Percentiles rank a stretch among this genome's conserved stretches.
These are phyloP conservation scores for Nyssa sinensis DNA, from an alignment of 148 eudicot species.

Conservation along the genomic window DNA sequence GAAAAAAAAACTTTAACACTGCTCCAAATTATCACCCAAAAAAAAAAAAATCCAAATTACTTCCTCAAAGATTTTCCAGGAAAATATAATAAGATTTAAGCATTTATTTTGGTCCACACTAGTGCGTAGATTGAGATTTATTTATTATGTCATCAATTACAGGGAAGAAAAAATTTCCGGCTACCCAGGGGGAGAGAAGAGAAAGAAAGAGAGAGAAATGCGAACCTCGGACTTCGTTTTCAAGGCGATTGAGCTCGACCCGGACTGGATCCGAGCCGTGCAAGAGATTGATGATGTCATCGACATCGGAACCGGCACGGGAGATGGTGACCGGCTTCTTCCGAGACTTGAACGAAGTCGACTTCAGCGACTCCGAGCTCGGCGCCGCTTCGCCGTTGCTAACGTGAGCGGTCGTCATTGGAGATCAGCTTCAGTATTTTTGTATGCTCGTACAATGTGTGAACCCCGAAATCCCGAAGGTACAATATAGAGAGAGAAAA, in stretches of 20 bases:
- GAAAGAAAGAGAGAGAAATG: background rate
- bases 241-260: constrained; percentile 87
- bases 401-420: constrained; percentile 28
- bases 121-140: background rate
- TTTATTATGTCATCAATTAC: too few relatives aligned
- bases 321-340: constrained; percentile 33
- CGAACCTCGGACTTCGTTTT: constrained; percentile 81
- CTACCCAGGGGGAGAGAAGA: background rate
- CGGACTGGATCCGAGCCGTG: constrained; percentile 96
- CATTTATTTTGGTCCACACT: background rate
- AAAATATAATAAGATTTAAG: too few relatives aligned
- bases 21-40: too few relatives aligned
- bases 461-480: constrained; percentile 1
- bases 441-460: background rate
- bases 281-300: constrained; percentile 52
- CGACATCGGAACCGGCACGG: constrained; percentile 50
- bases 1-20: too few relatives aligned
- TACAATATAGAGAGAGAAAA: constrained; percentile 3
- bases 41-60: too few relatives aligned
- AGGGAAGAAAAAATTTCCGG: background rate
- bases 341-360: constrained; percentile 43
- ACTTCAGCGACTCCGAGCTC: constrained; percentile 23
- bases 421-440: background rate
- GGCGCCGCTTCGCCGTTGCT: constrained; percentile 30
- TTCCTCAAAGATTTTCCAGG: too few relatives aligned